phyloP scores from a whole-genome alignment of 1,139 yeast genomes.

The Spathaspora sp. region DNA sequence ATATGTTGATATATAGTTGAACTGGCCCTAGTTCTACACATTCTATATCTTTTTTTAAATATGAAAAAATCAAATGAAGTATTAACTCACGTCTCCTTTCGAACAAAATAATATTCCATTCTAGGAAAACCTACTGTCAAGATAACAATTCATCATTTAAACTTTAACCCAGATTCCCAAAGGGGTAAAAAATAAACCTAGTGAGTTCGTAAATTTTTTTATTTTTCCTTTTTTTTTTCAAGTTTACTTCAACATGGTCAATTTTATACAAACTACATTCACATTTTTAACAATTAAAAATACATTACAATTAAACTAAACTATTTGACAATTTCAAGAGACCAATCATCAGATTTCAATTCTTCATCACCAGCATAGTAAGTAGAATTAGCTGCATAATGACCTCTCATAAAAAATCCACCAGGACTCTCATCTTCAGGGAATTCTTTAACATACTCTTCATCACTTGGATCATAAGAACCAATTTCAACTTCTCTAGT shows the following conservation, averaged over 20 bases:
- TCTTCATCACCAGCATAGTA: conserved; percentile 34
- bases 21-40: too few relatives aligned
- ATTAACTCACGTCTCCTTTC: background rate
- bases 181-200: too few relatives aligned
- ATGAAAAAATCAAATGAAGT: too few relatives aligned
- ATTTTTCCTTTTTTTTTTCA: background rate
- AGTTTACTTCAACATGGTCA: background rate
- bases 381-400: conserved; percentile 32
- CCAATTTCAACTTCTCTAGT: conserved; percentile 33
- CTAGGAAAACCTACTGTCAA: background rate
- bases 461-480: conserved; percentile 31
- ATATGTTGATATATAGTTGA: too few relatives aligned
- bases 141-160: too few relatives aligned
- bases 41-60: too few relatives aligned
- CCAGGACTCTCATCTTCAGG: conserved; percentile 42
- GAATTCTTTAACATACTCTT: conserved; percentile 27
- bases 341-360: conserved; percentile 33
- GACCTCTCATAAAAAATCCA: conserved; percentile 42
- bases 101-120: background rate
- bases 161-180: background rate
- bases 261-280: too few relatives aligned
- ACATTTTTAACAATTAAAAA: background rate
- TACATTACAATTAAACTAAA: background rate
- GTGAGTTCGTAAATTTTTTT: background rate
- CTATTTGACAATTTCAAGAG: conserved; percentile 14